Base-by-base conservation (phyloP, 2,329 filamentous ascomycete genomes). In the Venturia effusa region DNA sequence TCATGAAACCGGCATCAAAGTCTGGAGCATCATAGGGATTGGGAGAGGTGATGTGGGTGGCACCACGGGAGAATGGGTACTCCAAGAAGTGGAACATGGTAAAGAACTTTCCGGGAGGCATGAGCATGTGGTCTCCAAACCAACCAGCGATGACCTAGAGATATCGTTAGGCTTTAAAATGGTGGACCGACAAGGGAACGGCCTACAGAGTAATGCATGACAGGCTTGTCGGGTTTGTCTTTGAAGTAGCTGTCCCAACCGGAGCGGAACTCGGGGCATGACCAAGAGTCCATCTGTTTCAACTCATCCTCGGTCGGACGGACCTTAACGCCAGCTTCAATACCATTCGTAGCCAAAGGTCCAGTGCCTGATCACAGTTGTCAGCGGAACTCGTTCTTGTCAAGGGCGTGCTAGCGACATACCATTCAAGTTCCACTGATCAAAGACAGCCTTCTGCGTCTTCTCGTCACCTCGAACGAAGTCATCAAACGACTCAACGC, bases 191-290 rank as follows among this genome's bases (percentile, higher is more conserved):
- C 4, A 27, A 22, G 10, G 22, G 27, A 51, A 27, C 11, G 22
- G 4, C 51, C 34, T 30, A 57, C 84, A 1, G 83, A 88, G 76
- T 92, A 92, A 72, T 92, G 89, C 89, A 92, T 92, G 54, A 92
- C 88, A 0, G 89, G 89, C 80, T 92, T 92, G 75, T 92, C 88
- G 0, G 88, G 88, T 78, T 92, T 92, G 72, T 92, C 76, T 78
- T 90, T 88, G 75, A 92, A 93, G 77, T 93, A 92, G 63, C 83
- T 86, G 69, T 92, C 85, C 88, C 88, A 93, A 2, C 88, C 88
- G 7, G 83, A 81, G 57, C 81, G 82, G 78, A 93, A 93, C 62
- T 90, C 85, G 13, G 84, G 84, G 59, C 84, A 90, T 0, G 89
- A 88, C 88, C 89, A 90, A 7, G 74, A 81, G 72, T 88, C 85